Evolutionary conservation across 345 rosid genomes (phyloP).

Genomic region (Limnanthes douglasii): DNA sequence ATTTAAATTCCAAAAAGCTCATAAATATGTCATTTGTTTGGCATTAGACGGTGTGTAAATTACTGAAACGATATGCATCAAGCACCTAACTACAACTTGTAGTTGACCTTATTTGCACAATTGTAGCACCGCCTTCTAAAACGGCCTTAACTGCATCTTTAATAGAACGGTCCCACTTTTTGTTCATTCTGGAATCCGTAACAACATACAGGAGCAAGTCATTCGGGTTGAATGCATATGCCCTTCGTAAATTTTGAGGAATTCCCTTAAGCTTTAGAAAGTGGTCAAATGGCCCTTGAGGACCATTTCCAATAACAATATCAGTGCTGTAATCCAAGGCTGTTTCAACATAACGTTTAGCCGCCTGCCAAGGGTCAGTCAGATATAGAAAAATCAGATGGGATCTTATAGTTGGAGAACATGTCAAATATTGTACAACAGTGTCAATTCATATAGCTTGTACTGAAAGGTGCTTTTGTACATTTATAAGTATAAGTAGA

Average conservation of each 20-base stretch:
- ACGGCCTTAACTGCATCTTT: slow-evolving; percentile 55
- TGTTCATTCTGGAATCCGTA: slow-evolving; percentile 74
- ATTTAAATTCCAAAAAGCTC: too few relatives aligned
- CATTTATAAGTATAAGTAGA: too few relatives aligned
- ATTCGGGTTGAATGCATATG: slow-evolving; percentile 38
- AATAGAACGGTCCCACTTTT: slow-evolving; percentile 61
- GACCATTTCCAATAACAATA: slow-evolving; percentile 62
- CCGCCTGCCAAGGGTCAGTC: slow-evolving; percentile 32
- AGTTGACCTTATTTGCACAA: slow-evolving; percentile 88
- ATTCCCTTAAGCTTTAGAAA: slow-evolving; percentile 37
- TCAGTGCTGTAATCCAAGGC: slow-evolving; percentile 73
- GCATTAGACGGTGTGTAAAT: too few relatives aligned
- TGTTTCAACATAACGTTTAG: slow-evolving; percentile 48
- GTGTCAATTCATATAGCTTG: too few relatives aligned
- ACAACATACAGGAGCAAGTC: slow-evolving; percentile 76
- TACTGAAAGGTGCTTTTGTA: too few relatives aligned
- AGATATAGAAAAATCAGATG: neutral
- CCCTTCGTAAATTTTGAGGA: slow-evolving; percentile 13
- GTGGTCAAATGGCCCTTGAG: slow-evolving; percentile 93
- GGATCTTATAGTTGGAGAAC: too few relatives aligned
- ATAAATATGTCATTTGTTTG: too few relatives aligned
- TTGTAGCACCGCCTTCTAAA: slow-evolving; percentile 84
- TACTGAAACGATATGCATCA: too few relatives aligned
- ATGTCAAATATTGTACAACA: too few relatives aligned
- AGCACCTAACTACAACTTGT: too few relatives aligned